Conservation (phyloP, 2,329 filamentous ascomycete genomes). For the Aspergillus oerlinghausenensis region DNA sequence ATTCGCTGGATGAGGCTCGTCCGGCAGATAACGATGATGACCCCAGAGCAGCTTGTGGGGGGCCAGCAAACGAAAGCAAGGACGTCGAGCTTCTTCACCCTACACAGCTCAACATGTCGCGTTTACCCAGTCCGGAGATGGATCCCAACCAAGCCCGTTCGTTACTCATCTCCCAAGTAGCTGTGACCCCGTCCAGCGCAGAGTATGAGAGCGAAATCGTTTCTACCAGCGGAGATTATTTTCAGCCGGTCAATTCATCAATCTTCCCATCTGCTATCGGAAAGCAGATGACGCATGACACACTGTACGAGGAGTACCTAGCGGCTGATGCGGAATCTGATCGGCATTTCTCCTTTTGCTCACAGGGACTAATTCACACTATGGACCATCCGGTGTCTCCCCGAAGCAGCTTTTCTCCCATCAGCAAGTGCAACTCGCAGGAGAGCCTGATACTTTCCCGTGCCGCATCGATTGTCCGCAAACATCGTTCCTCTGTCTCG, state of each 20-base stretch:
- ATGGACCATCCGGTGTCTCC: conserved; percentile 36
- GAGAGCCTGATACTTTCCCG: conserved; percentile 52
- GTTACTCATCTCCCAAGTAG: conserved; percentile 20
- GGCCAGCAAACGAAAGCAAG: conserved; percentile 7
- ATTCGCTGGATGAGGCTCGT: conserved; percentile 29
- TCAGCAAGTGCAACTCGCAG: conserved; percentile 55
- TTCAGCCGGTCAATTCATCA: conserved; percentile 28
- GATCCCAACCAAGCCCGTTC: conserved; percentile 32
- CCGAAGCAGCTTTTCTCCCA: conserved; percentile 48
- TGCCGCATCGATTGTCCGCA: conserved; percentile 43
- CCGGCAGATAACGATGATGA: conserved; percentile 13
- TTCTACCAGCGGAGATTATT: conserved; percentile 23
- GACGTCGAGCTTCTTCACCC: conserved; percentile 14
- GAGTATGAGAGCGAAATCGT: conserved; percentile 26
- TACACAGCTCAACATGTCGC: conserved; percentile 22
- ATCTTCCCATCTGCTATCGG: conserved; percentile 26
- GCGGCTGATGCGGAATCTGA: conserved; percentile 44
- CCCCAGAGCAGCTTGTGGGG: conserved; percentile 7
- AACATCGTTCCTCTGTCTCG: conserved; percentile 45
- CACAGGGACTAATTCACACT: conserved; percentile 39
- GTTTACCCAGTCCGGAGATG: conserved; percentile 28
- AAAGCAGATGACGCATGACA: conserved; percentile 31
- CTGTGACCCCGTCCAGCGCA: conserved; percentile 27
- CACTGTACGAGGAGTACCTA: conserved; percentile 39
- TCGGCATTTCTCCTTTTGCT: conserved; percentile 44